Evolutionary conservation across 2,329 filamentous ascomycete genomes (phyloP), one percentile per base, ranked within the genome.

Genomic region (Aspergillus hortae): DNA sequence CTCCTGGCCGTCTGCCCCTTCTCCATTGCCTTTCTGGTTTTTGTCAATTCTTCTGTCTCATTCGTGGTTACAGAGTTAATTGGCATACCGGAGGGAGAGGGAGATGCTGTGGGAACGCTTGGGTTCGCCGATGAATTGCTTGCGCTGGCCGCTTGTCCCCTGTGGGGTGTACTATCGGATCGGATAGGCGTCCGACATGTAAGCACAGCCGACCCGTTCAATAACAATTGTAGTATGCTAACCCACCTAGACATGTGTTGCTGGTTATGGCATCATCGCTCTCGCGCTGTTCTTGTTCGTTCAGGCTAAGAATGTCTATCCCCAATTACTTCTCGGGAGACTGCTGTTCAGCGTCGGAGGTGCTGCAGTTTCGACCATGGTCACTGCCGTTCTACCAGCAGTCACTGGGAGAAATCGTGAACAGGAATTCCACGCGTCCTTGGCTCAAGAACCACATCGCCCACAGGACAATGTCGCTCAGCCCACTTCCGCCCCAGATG

Each of bases 281-380:
- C 57, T 91, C 11, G 83, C 90, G 17, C 74, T 99, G 54, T 81
- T 88, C 43, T 69, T 91, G 12, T 89, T 96, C 64, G 92, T 96
- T 23, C 90, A 95, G 77, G 90, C 90, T 25, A 80, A 77, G 60
- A 90, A 92, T 72, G 84, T 96, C 7, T 96, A 96, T 72, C 92
- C 94, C 9, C 87, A 95, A 68, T 77, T 99, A 60, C 76, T 97
- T 49, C 75, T 96, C 40, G 91, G 89, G 49, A 82, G 94, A 59
- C 77, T 97, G 46, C 77, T 95, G 50, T 99, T 99, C 72, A 94
- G 92, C 59, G 62, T 96, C 15, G 94, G 94, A 21, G 94, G 89
- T 17, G 91, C 92, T n/a, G 94, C 92, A 19, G 85, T 89, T 80
- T 92, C 91, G 12, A 97, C 94, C 1, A 99, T 99, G 94, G 94